Percentiles rank a stretch among this genome's conserved stretches.
Evolutionary conservation across 2,329 filamentous ascomycete genomes (phyloP).

Genomic region (Gremmenia infestans): DNA sequence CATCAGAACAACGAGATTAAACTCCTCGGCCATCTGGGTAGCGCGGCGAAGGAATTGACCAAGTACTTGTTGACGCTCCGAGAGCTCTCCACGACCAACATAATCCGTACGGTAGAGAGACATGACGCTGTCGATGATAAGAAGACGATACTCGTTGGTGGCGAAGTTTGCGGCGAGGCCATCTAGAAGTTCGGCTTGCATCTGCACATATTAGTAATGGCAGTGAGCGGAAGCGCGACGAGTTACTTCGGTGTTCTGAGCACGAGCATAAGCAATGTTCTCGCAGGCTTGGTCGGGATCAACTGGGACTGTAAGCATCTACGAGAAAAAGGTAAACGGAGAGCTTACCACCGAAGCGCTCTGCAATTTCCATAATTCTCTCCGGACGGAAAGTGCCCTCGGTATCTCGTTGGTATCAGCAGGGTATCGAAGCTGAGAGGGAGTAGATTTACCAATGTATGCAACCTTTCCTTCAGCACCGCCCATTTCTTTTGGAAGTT

Average conservation of each 20-base stretch:
- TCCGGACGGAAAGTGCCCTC: constrained; percentile 65
- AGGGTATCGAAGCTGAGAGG: neutral
- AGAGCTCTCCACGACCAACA: constrained; percentile 60
- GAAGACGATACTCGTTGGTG: constrained; percentile 57
- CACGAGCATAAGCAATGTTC: constrained; percentile 62
- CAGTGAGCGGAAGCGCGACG: neutral
- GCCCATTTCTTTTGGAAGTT: constrained; percentile 54
- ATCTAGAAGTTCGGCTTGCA: constrained; percentile 56
- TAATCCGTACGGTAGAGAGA: constrained; percentile 65
- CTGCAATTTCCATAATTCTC: constrained; percentile 61
- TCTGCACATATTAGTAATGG: constrained; percentile 31
- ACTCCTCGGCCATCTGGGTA: constrained; percentile 63
- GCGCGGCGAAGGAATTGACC: constrained; percentile 60
- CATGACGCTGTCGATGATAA: constrained; percentile 68
- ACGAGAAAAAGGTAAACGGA: neutral
- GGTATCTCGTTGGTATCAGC: constrained; percentile 37
- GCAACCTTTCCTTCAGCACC: constrained; percentile 65
- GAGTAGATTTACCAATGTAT: constrained; percentile 50
- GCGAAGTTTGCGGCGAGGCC: constrained; percentile 56
- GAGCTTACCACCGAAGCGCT: constrained; percentile 50
- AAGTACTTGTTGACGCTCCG: constrained; percentile 63
- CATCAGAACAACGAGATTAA: constrained; percentile 62
- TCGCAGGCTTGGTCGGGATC: constrained; percentile 56
- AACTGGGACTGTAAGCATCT: constrained; percentile 31
- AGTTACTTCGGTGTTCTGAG: constrained; percentile 55